These are phyloP conservation scores for Ceratobasidium papillatum DNA, from an alignment of 1,284 basidiomycete species.

Conservation along the genomic window DNA sequence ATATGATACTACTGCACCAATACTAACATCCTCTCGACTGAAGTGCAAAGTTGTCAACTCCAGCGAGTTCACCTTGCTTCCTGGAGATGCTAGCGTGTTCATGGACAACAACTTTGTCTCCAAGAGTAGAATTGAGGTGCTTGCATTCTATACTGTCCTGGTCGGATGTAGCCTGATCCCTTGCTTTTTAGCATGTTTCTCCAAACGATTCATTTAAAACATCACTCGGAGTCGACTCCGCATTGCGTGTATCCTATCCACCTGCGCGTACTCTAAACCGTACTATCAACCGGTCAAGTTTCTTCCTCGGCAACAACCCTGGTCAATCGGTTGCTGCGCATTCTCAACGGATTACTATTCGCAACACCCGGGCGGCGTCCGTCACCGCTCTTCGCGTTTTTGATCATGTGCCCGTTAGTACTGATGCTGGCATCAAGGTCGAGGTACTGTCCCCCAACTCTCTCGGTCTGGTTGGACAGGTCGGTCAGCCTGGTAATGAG, in stretches of 20 bases:
- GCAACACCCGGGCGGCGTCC: slow-evolving; percentile 44
- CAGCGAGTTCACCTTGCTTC: slow-evolving; percentile 42
- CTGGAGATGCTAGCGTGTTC: slow-evolving; percentile 45
- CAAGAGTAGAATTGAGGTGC: slow-evolving; percentile 37
- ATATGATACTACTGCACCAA: no score
- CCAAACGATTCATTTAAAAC: slow-evolving; percentile 42
- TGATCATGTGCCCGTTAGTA: slow-evolving; percentile 47
- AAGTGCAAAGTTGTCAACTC: slow-evolving; percentile 42
- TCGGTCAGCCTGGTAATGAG: background rate
- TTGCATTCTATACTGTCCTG: no score
- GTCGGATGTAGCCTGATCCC: no score
- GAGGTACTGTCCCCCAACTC: slow-evolving; percentile 43
- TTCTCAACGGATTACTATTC: slow-evolving; percentile 46
- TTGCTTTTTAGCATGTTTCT: slow-evolving; percentile 36
- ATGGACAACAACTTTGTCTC: slow-evolving; percentile 47
- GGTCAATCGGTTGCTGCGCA: slow-evolving; percentile 42
- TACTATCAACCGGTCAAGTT: slow-evolving; percentile 32
- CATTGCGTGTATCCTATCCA: slow-evolving; percentile 46
- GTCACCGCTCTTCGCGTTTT: slow-evolving; percentile 44
- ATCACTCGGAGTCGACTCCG: slow-evolving; percentile 43
- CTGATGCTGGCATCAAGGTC: slow-evolving; percentile 46
- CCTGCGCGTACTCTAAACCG: slow-evolving; percentile 44
- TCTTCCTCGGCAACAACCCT: slow-evolving; percentile 36
- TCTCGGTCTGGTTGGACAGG: background rate
- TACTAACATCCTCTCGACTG: background rate